Conservation (phyloP, 257 asterid genomes). For the Forsythia viridissima region DNA sequence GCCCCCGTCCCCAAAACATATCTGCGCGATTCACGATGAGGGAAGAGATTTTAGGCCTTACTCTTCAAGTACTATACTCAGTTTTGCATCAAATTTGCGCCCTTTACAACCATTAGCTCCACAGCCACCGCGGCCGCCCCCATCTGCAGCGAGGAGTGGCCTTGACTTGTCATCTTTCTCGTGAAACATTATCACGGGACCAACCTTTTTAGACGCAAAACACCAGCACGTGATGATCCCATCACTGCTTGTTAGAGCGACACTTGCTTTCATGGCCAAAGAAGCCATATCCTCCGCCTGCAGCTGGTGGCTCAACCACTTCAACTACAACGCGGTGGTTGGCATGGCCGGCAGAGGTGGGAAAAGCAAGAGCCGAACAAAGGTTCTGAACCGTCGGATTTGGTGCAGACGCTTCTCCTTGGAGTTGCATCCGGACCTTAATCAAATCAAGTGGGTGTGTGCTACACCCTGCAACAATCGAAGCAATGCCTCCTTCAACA, state of each 20-base stretch:
- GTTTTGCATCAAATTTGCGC: not conserved
- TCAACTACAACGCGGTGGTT: slow-evolving; percentile 19
- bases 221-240: not conserved
- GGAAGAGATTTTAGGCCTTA: not conserved
- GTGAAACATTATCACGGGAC: not conserved
- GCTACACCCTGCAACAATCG: slow-evolving; percentile 82
- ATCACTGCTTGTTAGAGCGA: slow-evolving; percentile 15
- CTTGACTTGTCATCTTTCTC: not conserved
- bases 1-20: too few relatives aligned
- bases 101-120: not conserved
- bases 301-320: slow-evolving; percentile 20
- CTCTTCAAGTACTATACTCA: not conserved
- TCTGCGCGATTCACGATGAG: too few relatives aligned
- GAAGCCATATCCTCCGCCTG: slow-evolving; percentile 39
- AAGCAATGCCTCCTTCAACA: slow-evolving; percentile 91
- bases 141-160: not conserved
- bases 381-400: slow-evolving; percentile 31
- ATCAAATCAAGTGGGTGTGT: slow-evolving; percentile 85
- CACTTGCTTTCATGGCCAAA: slow-evolving; percentile 41
- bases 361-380: slow-evolving; percentile 70
- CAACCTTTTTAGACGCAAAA: not conserved
- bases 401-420: slow-evolving; percentile 50
- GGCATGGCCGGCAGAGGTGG: slow-evolving; percentile 21
- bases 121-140: not conserved
- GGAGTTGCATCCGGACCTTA: slow-evolving; percentile 89